Percentiles rank a stretch among this genome's conserved stretches.
Evolutionary conservation across 116 monocot genomes (phyloP).

Genomic region (Papilionanthe hybrid): DNA sequence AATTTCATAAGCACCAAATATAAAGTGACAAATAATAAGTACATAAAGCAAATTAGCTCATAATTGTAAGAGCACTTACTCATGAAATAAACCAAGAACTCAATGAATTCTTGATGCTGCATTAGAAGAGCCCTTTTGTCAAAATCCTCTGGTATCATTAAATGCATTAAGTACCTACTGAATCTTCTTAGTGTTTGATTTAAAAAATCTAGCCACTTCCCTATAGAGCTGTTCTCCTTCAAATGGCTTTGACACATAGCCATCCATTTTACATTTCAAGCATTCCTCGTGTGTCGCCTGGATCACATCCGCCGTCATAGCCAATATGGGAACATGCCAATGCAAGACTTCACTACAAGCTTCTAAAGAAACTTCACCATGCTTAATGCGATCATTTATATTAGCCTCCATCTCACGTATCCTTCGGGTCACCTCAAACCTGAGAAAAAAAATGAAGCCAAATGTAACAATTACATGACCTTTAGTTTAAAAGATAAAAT

Average conservation of each 20-base stretch:
- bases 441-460: slow-evolving; percentile 16
- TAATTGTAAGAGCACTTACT: slow-evolving; percentile 12
- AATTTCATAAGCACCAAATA: not conserved
- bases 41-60: not conserved
- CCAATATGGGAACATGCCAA: slow-evolving; percentile 81
- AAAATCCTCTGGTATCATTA: slow-evolving; percentile 13
- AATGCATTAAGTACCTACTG: slow-evolving; percentile 24
- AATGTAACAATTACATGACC: not conserved
- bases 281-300: slow-evolving; percentile 93
- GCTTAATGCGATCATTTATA: slow-evolving; percentile 42
- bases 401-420: slow-evolving; percentile 68
- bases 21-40: not conserved
- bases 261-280: slow-evolving; percentile 81
- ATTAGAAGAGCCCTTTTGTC: slow-evolving; percentile 8
- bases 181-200: slow-evolving; percentile 29
- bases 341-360: slow-evolving; percentile 28
- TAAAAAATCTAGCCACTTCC: slow-evolving; percentile 82
- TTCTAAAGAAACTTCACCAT: slow-evolving; percentile 32
- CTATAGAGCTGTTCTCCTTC: slow-evolving; percentile 93
- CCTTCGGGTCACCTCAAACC: slow-evolving; percentile 84
- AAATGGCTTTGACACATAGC: slow-evolving; percentile 97
- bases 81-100: slow-evolving; percentile 5
- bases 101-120: slow-evolving; percentile 1
- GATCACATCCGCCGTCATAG: slow-evolving; percentile 97
- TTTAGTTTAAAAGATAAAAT: not conserved